These are phyloP conservation scores for Microbotryum scabiosae DNA, from an alignment of 1,284 basidiomycete species.

Conservation along the genomic window DNA sequence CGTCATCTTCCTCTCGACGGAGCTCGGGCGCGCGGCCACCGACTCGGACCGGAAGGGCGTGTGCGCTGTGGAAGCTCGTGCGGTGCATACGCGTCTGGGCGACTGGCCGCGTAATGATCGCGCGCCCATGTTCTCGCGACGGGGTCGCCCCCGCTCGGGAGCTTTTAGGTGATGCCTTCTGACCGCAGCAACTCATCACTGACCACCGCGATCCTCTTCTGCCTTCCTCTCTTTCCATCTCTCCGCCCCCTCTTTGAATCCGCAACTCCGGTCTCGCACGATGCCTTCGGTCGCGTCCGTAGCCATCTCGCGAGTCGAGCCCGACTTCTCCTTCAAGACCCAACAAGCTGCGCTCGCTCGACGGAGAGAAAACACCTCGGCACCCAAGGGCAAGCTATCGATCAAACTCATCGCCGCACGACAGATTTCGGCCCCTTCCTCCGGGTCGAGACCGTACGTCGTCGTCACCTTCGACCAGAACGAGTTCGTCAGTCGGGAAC, in stretches of 20 bases:
- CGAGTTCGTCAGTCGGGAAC: slow-evolving; percentile 91
- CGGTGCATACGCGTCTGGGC: no score
- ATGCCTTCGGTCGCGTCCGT: background rate
- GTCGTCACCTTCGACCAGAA: slow-evolving; percentile 99
- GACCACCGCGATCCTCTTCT: slow-evolving; percentile 1
- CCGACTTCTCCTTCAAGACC: slow-evolving; percentile 30
- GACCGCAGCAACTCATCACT: background rate
- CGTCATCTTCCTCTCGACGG: no score
- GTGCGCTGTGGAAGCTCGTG: no score
- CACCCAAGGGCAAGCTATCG: slow-evolving; percentile 68
- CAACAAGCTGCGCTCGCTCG: slow-evolving; percentile 15
- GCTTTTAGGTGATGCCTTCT: slow-evolving; percentile 1
- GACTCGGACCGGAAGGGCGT: no score
- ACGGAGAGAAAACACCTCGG: background rate
- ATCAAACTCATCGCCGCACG: slow-evolving; percentile 92
- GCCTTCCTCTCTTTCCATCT: background rate
- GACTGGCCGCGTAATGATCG: background rate
- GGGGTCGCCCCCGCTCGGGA: background rate
- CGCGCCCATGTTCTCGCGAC: background rate
- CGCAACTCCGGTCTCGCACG: background rate
- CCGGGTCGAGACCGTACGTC: slow-evolving; percentile 71
- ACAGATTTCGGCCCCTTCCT: slow-evolving; percentile 63
- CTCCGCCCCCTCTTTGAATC: background rate
- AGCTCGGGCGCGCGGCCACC: no score
- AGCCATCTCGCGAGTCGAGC: slow-evolving; percentile 27